These are phyloP conservation scores for Exsudoporus frostii DNA, from an alignment of 768 basidiomycete genomes.

Conservation along the genomic window DNA sequence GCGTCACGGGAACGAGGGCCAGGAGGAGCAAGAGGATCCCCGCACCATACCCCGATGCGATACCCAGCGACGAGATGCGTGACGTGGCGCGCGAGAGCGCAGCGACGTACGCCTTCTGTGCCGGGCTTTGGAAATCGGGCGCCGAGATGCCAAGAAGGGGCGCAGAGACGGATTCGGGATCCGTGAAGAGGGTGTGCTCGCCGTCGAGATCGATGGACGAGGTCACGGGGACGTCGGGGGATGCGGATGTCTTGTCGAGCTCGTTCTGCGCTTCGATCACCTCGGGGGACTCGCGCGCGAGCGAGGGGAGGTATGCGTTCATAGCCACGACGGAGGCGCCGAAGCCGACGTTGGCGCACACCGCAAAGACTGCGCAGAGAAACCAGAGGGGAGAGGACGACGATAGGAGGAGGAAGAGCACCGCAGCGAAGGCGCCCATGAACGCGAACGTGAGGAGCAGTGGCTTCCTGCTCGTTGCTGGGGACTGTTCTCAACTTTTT, in stretches of 20 bases:
- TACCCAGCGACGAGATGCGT: conserved; percentile 79
- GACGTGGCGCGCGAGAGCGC: conserved; percentile 72
- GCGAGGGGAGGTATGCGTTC: conserved; percentile 81
- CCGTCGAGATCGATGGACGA: conserved; percentile 12
- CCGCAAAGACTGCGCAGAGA: conserved; percentile 63
- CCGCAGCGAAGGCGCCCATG: conserved; percentile 65
- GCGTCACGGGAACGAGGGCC: conserved; percentile 73
- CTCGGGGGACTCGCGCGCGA: conserved; percentile 65
- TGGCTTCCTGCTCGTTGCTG: conserved; percentile 69
- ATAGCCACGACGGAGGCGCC: conserved; percentile 84
- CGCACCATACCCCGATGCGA: conserved; percentile 81
- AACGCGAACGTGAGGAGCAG: conserved; percentile 74
- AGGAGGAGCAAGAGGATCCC: conserved; percentile 77
- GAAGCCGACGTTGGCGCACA: conserved; percentile 81
- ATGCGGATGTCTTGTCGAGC: conserved; percentile 9
- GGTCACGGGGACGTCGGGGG: not conserved
- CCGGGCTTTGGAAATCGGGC: conserved; percentile 14
- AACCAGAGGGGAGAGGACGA: conserved; percentile 71
- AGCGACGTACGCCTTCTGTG: conserved; percentile 46
- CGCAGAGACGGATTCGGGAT: conserved; percentile 31
- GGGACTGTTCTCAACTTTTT: conserved; percentile 9
- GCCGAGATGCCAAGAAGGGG: conserved; percentile 33
- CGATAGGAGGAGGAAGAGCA: conserved; percentile 69
- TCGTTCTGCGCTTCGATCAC: conserved; percentile 43
- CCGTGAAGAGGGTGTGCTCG: conserved; percentile 1